Evolutionary conservation across 2,329 filamentous ascomycete species (phyloP).

Genomic region (Clonostachys byssicola): DNA sequence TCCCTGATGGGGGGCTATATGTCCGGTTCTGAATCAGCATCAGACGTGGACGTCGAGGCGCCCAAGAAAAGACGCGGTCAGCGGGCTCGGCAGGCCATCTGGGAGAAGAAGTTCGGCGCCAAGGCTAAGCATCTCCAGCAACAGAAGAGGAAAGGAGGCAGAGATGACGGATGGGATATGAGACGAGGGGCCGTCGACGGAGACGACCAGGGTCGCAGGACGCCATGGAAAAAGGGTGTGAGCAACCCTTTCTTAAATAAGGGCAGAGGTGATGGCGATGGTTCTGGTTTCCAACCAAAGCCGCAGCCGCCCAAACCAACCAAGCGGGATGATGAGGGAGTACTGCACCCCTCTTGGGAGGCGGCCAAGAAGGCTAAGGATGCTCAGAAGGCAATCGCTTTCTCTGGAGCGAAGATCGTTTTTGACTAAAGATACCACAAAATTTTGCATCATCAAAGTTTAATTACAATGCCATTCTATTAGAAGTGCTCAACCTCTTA

Average conservation of each 20-base stretch:
- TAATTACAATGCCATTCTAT: no score
- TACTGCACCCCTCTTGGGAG: conserved; percentile 62
- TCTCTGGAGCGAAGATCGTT: conserved; percentile 53
- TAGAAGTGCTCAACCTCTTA: no score
- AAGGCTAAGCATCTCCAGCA: conserved; percentile 62
- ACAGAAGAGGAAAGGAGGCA: conserved; percentile 26
- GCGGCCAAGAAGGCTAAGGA: conserved; percentile 60
- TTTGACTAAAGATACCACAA: conserved; percentile 39
- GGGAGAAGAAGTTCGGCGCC: conserved; percentile 74
- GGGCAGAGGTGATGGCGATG: conserved; percentile 2
- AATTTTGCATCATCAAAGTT: no score
- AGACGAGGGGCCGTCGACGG: conserved; percentile 48
- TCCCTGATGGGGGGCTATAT: conserved; percentile 77
- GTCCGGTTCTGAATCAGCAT: conserved; percentile 68
- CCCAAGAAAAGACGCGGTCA: conserved; percentile 75
- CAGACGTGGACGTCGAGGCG: conserved; percentile 59
- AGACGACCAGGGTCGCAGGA: conserved; percentile 24
- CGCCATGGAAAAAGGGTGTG: conserved; percentile 51
- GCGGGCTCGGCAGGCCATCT: conserved; percentile 71
- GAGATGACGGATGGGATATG: conserved; percentile 54
- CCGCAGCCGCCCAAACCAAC: conserved; percentile 17
- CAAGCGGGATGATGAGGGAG: conserved; percentile 43
- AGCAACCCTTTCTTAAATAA: conserved; percentile 23
- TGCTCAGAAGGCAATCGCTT: conserved; percentile 43
- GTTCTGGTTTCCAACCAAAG: not conserved